Base-by-base conservation (phyloP, 176 grass and related monocot genomes). In the Lolium multiflorum region DNA sequence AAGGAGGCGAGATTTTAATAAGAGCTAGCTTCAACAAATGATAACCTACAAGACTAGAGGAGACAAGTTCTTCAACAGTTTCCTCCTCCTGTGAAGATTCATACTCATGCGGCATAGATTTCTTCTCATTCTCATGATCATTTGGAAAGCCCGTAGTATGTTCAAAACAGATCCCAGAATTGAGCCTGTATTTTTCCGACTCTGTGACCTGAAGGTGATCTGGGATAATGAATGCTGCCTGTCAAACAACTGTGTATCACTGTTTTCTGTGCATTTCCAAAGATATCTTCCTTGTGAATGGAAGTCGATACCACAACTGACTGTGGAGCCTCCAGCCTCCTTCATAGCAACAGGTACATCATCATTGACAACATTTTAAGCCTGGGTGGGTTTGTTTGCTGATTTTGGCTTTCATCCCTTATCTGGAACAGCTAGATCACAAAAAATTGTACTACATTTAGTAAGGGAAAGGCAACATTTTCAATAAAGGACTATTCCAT, bases 351-450 rank as follows among this genome's bases (percentile, higher is more conserved):
- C 43, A 82, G 83, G 46, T 75, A 55, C 59, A 77, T 79, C 78
- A 67, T 90, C 74, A 76, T n/a, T 31, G 49, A 48, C 51, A 49
- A 69, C 79, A 82, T n/a, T 80, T 47, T 61, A 79, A 41, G 93
- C 67, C 84, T 44, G 38, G 88, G 84, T 74, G 41, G 41, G 41
- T 43, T 43, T 43, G 41, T 31, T 87, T 64, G 82, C 88, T 83
- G 89, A 83, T 85, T 97, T 97, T 85, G 92, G 92, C 70, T 97
- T 97, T 90, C 95, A 97, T 60, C 93, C 92, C 88, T 97, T 97
- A 78, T 89, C 89, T 72, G 81, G 89, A 83, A 88, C 84, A 91
- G 64, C 88, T 86, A 86, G 48, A 90, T 58, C 81, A 38, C 54
- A 87, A 28, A 43, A 54, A 50, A 31, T 58, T 50, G 20, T 44